Evolutionary conservation across 108 stramenopile genomes (phyloP).

Genomic region (Discostella pseudostelligera): DNA sequence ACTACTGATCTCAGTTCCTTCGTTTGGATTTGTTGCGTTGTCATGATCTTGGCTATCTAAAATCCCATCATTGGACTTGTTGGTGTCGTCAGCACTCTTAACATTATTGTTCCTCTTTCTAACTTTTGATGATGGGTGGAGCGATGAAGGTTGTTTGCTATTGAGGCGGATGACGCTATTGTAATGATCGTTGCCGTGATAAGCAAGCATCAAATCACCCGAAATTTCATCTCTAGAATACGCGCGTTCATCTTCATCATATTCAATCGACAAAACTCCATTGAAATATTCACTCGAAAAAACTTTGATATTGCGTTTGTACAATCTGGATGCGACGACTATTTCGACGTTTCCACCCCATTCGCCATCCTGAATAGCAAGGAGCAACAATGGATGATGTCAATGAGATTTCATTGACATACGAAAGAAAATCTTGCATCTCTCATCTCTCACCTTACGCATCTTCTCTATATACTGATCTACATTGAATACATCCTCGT

Average conservation of each 20-base stretch:
- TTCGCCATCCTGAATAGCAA: conserved; percentile 59
- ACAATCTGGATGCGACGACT: conserved; percentile 71
- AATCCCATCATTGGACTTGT: neutral
- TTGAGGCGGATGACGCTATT: conserved; percentile 57
- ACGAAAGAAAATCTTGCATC: neutral
- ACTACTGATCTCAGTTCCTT: conserved; percentile 6
- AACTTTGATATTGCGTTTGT: conserved; percentile 69
- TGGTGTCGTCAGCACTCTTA: neutral
- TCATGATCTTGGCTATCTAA: neutral
- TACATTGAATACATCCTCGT: conserved; percentile 72
- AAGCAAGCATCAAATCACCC: conserved; percentile 53
- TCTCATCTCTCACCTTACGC: conserved; percentile 48
- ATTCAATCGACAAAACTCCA: conserved; percentile 65
- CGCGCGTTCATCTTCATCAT: conserved; percentile 29
- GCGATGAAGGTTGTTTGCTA: neutral
- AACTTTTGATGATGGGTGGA: neutral
- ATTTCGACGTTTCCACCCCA: conserved; percentile 86
- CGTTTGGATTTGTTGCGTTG: too few relatives aligned
- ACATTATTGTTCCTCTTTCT: neutral
- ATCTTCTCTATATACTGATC: conserved; percentile 66
- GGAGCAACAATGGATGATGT: neutral
- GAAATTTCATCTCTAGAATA: neutral
- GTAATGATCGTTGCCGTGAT: conserved; percentile 87
- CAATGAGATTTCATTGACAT: neutral
- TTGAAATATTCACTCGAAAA: conserved; percentile 52